Percentiles rank a stretch among this genome's conserved stretches.
phyloP scores from a whole-genome alignment of 768 basidiomycete species.

The Filobasidium wieringae region DNA sequence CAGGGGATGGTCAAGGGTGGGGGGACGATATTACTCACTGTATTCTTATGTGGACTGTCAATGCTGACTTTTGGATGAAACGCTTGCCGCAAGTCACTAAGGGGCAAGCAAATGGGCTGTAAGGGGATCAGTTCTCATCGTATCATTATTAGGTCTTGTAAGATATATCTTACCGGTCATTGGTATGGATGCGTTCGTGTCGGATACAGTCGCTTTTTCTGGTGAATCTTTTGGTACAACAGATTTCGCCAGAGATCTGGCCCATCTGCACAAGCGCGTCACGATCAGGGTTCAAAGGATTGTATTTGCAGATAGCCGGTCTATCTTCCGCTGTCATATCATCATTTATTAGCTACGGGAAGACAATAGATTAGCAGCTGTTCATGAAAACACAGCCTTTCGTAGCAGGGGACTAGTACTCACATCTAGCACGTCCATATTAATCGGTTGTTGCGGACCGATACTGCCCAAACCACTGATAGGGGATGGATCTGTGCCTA shows the following conservation, averaged over 20 bases:
- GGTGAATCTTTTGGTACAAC: slow-evolving; percentile 39
- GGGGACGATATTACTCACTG: slow-evolving; percentile 29
- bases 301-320: slow-evolving; percentile 9
- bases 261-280: not conserved
- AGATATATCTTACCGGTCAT: slow-evolving; percentile 38
- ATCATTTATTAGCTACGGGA: slow-evolving; percentile 1
- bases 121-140: not conserved
- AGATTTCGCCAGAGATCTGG: slow-evolving; percentile 1
- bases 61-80: slow-evolving; percentile 32
- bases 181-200: slow-evolving; percentile 42
- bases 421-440: slow-evolving; percentile 8
- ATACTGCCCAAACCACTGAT: not conserved
- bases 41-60: slow-evolving; percentile 37
- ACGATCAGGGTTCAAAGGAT: slow-evolving; percentile 8
- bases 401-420: not conserved
- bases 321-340: slow-evolving; percentile 3
- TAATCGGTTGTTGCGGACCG: not conserved
- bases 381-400: not conserved
- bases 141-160: not conserved
- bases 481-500: too few species aligned
- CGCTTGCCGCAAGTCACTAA: slow-evolving; percentile 27
- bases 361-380: not conserved
- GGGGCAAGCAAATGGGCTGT: slow-evolving; percentile 30
- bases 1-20: not conserved
- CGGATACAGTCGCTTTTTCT: slow-evolving; percentile 40